Base-by-base conservation (phyloP, 139 green algal genomes). In the Chlamydomonas sphaeroides region DNA sequence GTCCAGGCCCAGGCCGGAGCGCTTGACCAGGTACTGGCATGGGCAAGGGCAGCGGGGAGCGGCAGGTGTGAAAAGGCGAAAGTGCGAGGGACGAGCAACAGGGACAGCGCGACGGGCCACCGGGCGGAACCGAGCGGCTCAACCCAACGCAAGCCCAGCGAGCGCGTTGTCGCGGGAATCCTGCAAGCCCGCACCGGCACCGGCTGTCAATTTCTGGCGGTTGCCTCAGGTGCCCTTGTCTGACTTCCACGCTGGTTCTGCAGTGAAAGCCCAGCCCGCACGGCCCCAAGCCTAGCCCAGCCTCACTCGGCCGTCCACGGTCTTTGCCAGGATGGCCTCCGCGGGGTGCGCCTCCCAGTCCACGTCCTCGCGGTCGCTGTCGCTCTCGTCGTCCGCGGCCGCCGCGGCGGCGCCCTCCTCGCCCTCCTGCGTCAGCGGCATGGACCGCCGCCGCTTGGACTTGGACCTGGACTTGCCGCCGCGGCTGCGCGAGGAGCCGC, bases 311-410 rank as follows among this genome's bases (percentile, higher is more conserved):
- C 75, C 75, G 45, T 72, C 42, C 32, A 42, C 33, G 10, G 75
- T 82, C 62, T 65, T 63, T 21, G 42, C 33, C n/a, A 82, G 62
- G 33, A 82, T 82, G n/a, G 61, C 42, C 75, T 65, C 75, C 23
- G 75, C 75, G 5, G 75, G 75, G 75, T 82, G 61, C 32, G 42
- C 41, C 75, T 82, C 75, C 75, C 75, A 82, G 75, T 82, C 75
- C 75, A 82, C 75, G 10, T 72, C 45, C 62, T 73, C 75, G 1
- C 75, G 75, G 63, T 82, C 75, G 21, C 62, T 72, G 42, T 72
- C 75, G 42, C 72, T 62, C 30, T n/a, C 21, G 7, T 42, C 48
- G 23, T 80, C 74, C 42, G 32, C 75, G n/a, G 23, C 42, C 26
- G 62, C 41, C 61, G 11, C 73, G 1, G 21, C 32, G 21, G 69